Evolutionary conservation across 305 asterid species (phyloP).

Genomic region (Fraxinus floribunda): DNA sequence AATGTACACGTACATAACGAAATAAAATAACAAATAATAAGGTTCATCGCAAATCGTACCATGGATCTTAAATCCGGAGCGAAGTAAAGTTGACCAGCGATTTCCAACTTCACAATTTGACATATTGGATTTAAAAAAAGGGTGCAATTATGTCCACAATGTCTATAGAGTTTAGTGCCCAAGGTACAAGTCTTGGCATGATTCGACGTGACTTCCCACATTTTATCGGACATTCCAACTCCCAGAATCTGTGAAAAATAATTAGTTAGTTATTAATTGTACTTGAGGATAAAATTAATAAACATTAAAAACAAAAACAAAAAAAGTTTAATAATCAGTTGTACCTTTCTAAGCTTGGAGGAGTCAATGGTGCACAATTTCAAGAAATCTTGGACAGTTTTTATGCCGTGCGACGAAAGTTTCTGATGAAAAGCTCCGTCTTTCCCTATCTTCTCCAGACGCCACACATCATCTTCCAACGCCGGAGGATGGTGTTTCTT

Average conservation of each 20-base stretch:
- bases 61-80: slow-evolving; percentile 24
- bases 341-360: slow-evolving; percentile 49
- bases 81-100: slow-evolving; percentile 33
- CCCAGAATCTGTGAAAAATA: slow-evolving; percentile 46
- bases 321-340: not conserved
- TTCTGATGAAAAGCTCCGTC: slow-evolving; percentile 57
- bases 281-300: not conserved
- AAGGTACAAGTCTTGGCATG: slow-evolving; percentile 61
- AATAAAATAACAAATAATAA: not conserved
- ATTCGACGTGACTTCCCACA: slow-evolving; percentile 52
- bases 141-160: slow-evolving; percentile 26
- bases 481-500: slow-evolving; percentile 75
- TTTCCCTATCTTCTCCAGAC: slow-evolving; percentile 74
- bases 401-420: slow-evolving; percentile 40
- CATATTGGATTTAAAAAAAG: slow-evolving; percentile 50
- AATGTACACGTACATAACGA: not conserved
- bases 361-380: slow-evolving; percentile 42
- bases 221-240: slow-evolving; percentile 67
- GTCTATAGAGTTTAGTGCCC: slow-evolving; percentile 47
- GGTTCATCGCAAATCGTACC: slow-evolving; percentile 21
- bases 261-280: not conserved
- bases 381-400: slow-evolving; percentile 66
- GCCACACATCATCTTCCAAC: slow-evolving; percentile 63
- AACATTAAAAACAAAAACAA: not conserved
- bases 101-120: slow-evolving; percentile 43